Base-by-base conservation (phyloP, 306 rosid genomes). In the Dalbergia cochinchinensis region DNA sequence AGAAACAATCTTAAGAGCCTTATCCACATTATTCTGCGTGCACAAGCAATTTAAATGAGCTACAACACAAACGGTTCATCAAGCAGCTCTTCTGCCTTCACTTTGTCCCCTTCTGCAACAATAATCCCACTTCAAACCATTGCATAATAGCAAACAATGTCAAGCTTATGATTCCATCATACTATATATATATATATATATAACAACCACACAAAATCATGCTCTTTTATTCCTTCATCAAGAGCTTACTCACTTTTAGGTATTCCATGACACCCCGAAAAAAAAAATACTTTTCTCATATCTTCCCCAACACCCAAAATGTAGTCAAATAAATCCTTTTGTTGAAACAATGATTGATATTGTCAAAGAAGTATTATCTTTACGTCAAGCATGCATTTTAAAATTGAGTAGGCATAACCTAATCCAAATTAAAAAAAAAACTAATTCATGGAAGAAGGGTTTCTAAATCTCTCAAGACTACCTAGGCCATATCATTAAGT, bases 1-100 rank as follows among this genome's bases (percentile, higher is more conserved):
- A 18, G 41, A 63, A 80, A 50, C 85, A 83, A 53, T 78, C 78
- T 80, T 69, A 58, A 81, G 42, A 15, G 83, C 84, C 9, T 35
- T 79, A 22, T 71, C 73, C 31, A 74, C 57, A 11, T 81, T 77
- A 33, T 78, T 78, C 78, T 84, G 85, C 78, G 86, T 80, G 73
- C 85, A 84, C 31, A 90, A 76, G 31, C 89, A 89, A 81, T 69
- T 69, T 39, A 86, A 73, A 85, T 71, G 71, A 90, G 75, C 18
- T 89, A 92, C 57, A 86, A 81, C 6, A 86, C 85, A 72, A 86
- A 87, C 88, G 86, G 33, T 83, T 90, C 94, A 79, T 90, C 90
- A 51, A 88, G 83, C 81, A 88, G 64, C 44, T 86, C 65, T 78
- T 85, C 87, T 5, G 84, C 92, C 34, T 64, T 83, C 60, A 9